Evolutionary conservation across 106 monocot genomes (phyloP).

Genomic region (Phalaenopsis equestris): DNA sequence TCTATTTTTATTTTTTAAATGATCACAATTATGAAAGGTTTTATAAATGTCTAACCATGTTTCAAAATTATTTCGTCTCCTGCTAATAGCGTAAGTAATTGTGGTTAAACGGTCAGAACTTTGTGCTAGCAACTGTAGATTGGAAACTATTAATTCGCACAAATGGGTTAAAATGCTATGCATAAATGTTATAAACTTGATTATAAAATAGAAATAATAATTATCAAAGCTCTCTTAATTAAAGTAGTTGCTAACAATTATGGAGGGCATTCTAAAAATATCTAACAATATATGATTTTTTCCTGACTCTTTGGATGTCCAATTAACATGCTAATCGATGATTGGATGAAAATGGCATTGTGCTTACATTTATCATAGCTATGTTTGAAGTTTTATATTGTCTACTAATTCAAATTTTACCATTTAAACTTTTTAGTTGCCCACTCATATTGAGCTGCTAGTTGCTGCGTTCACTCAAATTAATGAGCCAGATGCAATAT

Average conservation of each 20-base stretch:
- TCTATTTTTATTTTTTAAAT: not conserved
- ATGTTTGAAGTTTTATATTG: not conserved
- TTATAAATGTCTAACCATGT: not conserved
- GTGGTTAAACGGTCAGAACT: not conserved
- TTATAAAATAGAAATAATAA: not conserved
- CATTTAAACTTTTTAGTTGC: constrained; percentile 36
- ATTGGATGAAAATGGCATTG: not conserved
- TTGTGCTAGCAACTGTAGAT: not conserved
- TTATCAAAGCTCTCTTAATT: not conserved
- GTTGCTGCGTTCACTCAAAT: constrained; percentile 73
- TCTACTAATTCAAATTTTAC: not conserved
- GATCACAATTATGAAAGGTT: not conserved
- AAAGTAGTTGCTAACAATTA: not conserved
- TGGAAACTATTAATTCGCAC: not conserved
- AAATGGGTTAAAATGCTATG: not conserved
- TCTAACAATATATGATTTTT: not conserved
- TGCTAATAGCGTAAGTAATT: not conserved
- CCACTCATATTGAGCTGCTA: constrained; percentile 66
- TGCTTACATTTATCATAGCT: not conserved
- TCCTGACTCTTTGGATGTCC: not conserved
- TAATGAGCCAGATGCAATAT: constrained; percentile 94
- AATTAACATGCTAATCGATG: not conserved
- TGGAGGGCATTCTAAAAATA: not conserved
- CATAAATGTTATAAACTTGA: not conserved
- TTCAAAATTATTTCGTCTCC: not conserved